Evolutionary conservation across 129 eudicot species (phyloP), one percentile per base, ranked within the genome.

Genomic region (Escallonia rubra): DNA sequence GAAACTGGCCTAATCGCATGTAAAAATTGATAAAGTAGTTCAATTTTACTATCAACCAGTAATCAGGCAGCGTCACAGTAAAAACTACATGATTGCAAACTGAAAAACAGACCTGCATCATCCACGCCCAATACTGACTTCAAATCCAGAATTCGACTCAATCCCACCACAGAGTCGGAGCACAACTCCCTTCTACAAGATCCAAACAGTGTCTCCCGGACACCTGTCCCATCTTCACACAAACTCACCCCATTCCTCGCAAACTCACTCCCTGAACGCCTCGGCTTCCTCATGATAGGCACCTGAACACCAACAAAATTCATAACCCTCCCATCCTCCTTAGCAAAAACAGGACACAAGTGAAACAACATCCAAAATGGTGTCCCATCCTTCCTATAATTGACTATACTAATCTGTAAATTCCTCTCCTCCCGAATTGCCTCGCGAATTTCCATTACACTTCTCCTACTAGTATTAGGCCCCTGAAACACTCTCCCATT

Each of bases 291-390:
- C 74, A 61, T 47, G 70, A 91, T 79, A 2, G 97, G 97, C 68
- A 91, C 90, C 68, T 91, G 97, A 78, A 91, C 87, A 47, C 78
- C 97, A 57, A 91, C 82, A 81, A 87, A 91, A 71, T 91, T 84
- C 69, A 78, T 73, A 39, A 85, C 86, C 61, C 80, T 91, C 4
- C 90, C 96, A 74, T 91, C 93, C 71, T 80, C 85, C 78, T 80
- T 74, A 13, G 93, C 64, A 60, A 82, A 91, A 85, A 91, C 86
- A 68, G 97, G 97, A 73, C 86, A 87, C 95, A 91, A 82, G 38
- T 82, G 92, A 83, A 87, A 91, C 74, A 91, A 83, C 78, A 87
- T 82, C 97, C 96, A 91, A 76, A 91, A 85, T 63, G 97, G 96
- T 45, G 86, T 79, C 76, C 90, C 93, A 43, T 91, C 88, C 51